Evolutionary conservation across 495 filamentous ascomycete species (phyloP).

Genomic region (Neurospora sp.): DNA sequence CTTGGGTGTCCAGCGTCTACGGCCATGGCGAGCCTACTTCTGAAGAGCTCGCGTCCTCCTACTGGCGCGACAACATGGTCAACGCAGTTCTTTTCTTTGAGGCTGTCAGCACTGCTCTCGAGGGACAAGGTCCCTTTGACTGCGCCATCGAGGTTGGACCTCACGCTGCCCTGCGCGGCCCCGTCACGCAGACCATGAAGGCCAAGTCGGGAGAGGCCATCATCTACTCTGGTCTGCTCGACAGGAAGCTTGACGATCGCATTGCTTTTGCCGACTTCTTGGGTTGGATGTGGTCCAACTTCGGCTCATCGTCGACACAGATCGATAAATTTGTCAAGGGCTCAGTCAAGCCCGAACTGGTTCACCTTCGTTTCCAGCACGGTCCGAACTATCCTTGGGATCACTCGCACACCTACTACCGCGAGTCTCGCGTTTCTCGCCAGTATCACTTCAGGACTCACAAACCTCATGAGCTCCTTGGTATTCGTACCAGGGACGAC

Average conservation of each 20-base stretch:
- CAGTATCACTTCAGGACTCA: slow-evolving; percentile 31
- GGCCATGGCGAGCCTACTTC: slow-evolving; percentile 12
- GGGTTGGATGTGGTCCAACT: slow-evolving; percentile 39
- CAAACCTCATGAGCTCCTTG: slow-evolving; percentile 37
- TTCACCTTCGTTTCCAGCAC: slow-evolving; percentile 16
- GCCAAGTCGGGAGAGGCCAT: slow-evolving; percentile 11
- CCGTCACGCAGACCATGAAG: slow-evolving; percentile 32
- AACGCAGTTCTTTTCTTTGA: slow-evolving; percentile 46
- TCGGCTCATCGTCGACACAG: slow-evolving; percentile 14
- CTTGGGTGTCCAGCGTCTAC: slow-evolving; percentile 32
- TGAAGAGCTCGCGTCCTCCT: slow-evolving; percentile 23
- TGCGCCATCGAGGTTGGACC: slow-evolving; percentile 47
- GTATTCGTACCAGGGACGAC: slow-evolving; percentile 33
- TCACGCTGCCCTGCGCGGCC: slow-evolving; percentile 42
- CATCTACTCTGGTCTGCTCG: slow-evolving; percentile 32
- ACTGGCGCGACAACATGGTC: slow-evolving; percentile 52
- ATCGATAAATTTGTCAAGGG: slow-evolving; percentile 26
- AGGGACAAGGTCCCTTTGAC: slow-evolving; percentile 26
- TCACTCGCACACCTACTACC: slow-evolving; percentile 33
- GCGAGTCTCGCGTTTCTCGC: slow-evolving; percentile 38
- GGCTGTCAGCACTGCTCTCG: slow-evolving; percentile 33
- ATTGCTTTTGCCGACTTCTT: slow-evolving; percentile 35
- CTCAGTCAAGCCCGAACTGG: slow-evolving; percentile 18
- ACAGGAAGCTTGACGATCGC: slow-evolving; percentile 26
- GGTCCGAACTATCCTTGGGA: slow-evolving; percentile 41